Evolutionary conservation across 2,329 filamentous ascomycete genomes (phyloP).

Genomic region (Claviceps sp.): DNA sequence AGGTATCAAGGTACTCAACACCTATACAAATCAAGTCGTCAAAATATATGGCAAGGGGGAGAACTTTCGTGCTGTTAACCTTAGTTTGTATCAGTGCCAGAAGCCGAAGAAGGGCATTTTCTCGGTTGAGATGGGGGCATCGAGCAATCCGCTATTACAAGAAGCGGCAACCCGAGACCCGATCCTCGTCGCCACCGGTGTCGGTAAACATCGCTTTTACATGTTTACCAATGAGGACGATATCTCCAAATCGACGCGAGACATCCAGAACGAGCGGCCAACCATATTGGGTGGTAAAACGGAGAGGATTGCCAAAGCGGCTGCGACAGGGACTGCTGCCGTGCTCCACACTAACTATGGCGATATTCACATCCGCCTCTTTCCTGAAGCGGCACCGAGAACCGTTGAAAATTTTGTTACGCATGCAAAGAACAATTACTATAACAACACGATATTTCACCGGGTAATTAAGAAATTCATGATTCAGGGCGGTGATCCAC

Average conservation of each 20-base stretch:
- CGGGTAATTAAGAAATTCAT: constrained; percentile 96
- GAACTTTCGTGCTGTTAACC: constrained; percentile 66
- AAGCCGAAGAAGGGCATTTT: constrained; percentile 88
- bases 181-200: constrained; percentile 71
- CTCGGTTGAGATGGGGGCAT: constrained; percentile 95
- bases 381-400: constrained; percentile 84
- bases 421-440: constrained; percentile 79
- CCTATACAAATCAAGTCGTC: constrained; percentile 81
- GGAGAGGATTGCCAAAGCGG: constrained; percentile 38
- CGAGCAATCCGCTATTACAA: constrained; percentile 79
- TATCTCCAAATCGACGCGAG: constrained; percentile 69
- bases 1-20: constrained; percentile 92
- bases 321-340: constrained; percentile 65
- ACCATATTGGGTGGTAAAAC: constrained; percentile 48
- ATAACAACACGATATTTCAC: constrained; percentile 97
- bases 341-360: constrained; percentile 86
- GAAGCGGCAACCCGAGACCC: constrained; percentile 87
- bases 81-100: constrained; percentile 86
- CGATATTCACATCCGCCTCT: constrained; percentile 86
- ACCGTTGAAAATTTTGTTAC: constrained; percentile 96
- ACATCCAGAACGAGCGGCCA: constrained; percentile 91
- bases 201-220: constrained; percentile 86
- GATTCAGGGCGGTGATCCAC: constrained; percentile 95
- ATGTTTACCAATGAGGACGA: constrained; percentile 91
- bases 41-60: constrained; percentile 87